Base-by-base conservation (phyloP, 345 rosid species). In the Aquilaria yunnanensis region DNA sequence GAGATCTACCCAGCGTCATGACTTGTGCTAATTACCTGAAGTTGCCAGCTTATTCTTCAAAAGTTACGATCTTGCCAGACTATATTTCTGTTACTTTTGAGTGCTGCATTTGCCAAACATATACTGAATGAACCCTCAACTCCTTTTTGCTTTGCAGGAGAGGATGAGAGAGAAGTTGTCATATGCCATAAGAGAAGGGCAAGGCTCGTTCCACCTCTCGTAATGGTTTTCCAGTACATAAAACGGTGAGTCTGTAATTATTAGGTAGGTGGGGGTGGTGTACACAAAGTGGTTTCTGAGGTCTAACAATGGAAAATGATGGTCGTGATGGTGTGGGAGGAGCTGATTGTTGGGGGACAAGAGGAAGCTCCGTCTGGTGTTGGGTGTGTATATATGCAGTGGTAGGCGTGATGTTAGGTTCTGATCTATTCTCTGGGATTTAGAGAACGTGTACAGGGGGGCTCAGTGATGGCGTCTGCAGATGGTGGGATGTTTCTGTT, bases 1-100 rank as follows among this genome's bases (percentile, higher is more conserved):
- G 74, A 2, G 98, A 90, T 78, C 74, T 93, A 56, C 98, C 97
- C 43, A 90, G 98, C 48, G 98, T 93, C 77, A 93, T 90, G 98
- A 93, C 98, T 46, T 90, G 97, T 64, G 98, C 97, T 64, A 93
- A 93, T 78, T 93, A 93, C 69, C 83, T 93, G 69, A 93, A 93
- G 83, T 78, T 93, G 64, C 98, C 98, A 2, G 89, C 97, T 57
- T 93, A 90, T 71, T 80, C 97, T 63, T 81, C 97, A 47, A 93
- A 93, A 70, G 98, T 90, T 37, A 37, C 8, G 76, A 79, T 45
- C 30, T 52, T 55, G 47, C 77, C 70, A 55, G 6, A 51, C 63
- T 31, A 29, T 14, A 32, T 53, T 12, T 66, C 6, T 32, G 9
- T 31, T 59, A 54, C 12, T 34, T 8, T 34, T 34, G 23, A 23